Base-by-base conservation (phyloP, 2,329 filamentous ascomycete genomes). In the Aspergillus latus region DNA sequence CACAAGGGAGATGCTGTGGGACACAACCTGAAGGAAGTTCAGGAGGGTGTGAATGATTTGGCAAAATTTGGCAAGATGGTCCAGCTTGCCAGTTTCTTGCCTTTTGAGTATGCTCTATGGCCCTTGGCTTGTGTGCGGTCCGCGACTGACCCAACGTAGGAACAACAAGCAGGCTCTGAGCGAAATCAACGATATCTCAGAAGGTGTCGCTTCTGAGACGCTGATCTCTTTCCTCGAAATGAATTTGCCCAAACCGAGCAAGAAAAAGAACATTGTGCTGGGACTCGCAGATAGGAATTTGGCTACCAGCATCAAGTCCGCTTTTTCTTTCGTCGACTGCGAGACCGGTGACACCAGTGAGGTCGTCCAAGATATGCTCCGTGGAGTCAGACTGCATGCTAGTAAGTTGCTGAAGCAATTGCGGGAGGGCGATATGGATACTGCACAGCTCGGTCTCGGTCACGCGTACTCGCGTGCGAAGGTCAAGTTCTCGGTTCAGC, bases 401-500 rank as follows among this genome's bases (percentile, higher is more conserved):
- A 82, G 87, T 73, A 97, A 97, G 82, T 82, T 99, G 55, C 83
- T 99, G 69, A 95, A 95, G 79, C 88, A 92, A 70, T 84, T 99
- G 59, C 90, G 96, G 73, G 85, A 89, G 55, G 94, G 92, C 54
- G 94, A 99, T 72, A 87, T 97, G 62, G 89, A 89, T 71, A 89
- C 92, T 68, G 92, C 94, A 50, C 92, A 96, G 74, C 85, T 97
- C 57, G 95, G 93, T 86, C 87, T 99, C 65, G 94, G 93, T 60
- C 94, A 99, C 81, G 93, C 94, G 68, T 97, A 97, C 82, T 97
- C 92, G 10, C 88, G 94, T 65, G 89, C 91, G 66, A 97, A 97
- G 83, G 94, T 99, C 72, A 99, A 99, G 90, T 99, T 99, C 83
- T 95, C 88, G 71, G 92, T 97, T 58, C 91, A 96, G 81, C 95